Conservation (phyloP, 305 asterid species). For the Solanum hybrid region DNA sequence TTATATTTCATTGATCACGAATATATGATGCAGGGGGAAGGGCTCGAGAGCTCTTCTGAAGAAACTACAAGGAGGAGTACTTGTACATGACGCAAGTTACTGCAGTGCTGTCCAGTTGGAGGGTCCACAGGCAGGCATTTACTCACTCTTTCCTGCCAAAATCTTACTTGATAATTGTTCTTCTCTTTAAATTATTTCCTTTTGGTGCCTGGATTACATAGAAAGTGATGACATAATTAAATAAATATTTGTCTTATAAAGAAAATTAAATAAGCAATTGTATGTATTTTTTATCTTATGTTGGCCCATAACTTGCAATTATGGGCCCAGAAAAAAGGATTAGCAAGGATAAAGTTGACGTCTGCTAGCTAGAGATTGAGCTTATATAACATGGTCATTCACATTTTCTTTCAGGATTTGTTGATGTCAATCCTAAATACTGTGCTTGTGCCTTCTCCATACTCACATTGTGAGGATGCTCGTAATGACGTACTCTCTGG, state of each 20-base stretch:
- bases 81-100: constrained; percentile 83
- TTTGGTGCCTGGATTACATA: not conserved
- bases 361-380: not conserved
- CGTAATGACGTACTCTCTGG: constrained; percentile 45
- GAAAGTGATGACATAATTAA: not conserved
- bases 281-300: not conserved
- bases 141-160: not conserved
- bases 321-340: not conserved
- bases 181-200: not conserved
- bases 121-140: constrained; percentile 64
- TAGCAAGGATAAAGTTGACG: not conserved
- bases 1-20: not conserved
- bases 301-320: not conserved
- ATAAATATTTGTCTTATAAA: not conserved
- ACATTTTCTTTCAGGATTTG: constrained; percentile 43
- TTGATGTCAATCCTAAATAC: constrained; percentile 43
- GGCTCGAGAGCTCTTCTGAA: constrained; percentile 83
- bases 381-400: not conserved
- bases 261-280: not conserved
- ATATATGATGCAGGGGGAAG: constrained; percentile 56
- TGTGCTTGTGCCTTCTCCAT: constrained; percentile 50
- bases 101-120: constrained; percentile 52
- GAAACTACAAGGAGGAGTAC: constrained; percentile 51
- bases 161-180: not conserved
- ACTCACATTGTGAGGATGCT: constrained; percentile 28